Evolutionary conservation across 2,329 filamentous ascomycete genomes (phyloP).

Genomic region (Sporothrix schenckii): DNA sequence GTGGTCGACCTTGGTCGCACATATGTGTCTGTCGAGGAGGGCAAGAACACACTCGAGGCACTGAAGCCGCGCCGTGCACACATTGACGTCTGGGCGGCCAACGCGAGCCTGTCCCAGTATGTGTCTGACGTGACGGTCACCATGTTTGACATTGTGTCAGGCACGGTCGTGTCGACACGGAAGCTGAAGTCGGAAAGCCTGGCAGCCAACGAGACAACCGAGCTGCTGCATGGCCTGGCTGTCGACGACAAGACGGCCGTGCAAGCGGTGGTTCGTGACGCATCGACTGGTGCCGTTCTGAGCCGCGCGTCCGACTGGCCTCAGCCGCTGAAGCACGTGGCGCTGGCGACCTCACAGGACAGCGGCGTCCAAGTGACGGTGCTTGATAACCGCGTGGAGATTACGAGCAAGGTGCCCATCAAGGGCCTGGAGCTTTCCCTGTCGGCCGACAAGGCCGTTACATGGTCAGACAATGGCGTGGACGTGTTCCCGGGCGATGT

Average conservation of each 20-base stretch:
- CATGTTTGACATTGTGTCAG: background rate
- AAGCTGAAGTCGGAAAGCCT: background rate
- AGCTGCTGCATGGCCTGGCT: background rate
- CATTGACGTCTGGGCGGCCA: conserved; percentile 9
- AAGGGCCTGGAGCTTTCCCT: conserved; percentile 65
- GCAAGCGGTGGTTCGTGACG: conserved; percentile 52
- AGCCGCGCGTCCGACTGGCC: conserved; percentile 70
- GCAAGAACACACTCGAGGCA: background rate
- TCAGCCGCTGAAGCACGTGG: conserved; percentile 70
- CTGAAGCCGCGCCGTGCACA: background rate
- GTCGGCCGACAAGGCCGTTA: conserved; percentile 44
- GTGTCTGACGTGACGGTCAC: background rate
- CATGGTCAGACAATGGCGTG: conserved; percentile 67
- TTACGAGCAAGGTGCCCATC: conserved; percentile 56
- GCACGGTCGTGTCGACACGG: background rate
- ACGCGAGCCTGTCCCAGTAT: conserved; percentile 4
- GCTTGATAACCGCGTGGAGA: conserved; percentile 32
- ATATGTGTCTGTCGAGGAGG: background rate
- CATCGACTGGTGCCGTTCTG: conserved; percentile 41
- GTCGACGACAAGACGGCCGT: conserved; percentile 39
- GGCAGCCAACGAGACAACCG: conserved; percentile 6
- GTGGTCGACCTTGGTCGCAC: conserved; percentile 69
- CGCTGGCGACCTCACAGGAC: conserved; percentile 50
- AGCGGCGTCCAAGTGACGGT: conserved; percentile 43
- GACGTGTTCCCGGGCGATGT: conserved; percentile 68